A percentile compares a stretch with the other conserved stretches of the same genome.
phyloP scores from a whole-genome alignment of 2,329 filamentous ascomycete species.

The Diaporthe destruens region DNA sequence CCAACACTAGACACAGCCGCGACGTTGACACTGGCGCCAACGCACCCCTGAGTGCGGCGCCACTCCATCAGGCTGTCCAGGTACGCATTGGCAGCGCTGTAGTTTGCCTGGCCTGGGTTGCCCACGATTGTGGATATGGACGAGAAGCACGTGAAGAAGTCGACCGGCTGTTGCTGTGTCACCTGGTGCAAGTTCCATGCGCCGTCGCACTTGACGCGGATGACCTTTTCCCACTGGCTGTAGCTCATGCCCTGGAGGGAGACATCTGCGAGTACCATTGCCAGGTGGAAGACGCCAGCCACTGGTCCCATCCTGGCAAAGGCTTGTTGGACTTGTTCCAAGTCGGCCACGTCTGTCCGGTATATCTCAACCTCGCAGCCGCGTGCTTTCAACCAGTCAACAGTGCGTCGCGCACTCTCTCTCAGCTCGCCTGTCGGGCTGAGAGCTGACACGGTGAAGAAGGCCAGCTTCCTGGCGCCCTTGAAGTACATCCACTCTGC shows the following conservation, averaged over 20 bases:
- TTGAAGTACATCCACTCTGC: constrained; percentile 33
- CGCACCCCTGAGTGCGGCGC: constrained; percentile 3
- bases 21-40: constrained; percentile 19
- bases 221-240: constrained; percentile 17
- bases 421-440: constrained; percentile 3
- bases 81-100: constrained; percentile 57
- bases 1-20: constrained; percentile 26
- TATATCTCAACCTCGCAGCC: constrained; percentile 16
- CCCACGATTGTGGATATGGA: constrained; percentile 47
- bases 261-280: constrained; percentile 35
- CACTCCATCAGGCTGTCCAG: constrained; percentile 49
- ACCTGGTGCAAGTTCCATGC: constrained; percentile 27
- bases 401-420: not conserved
- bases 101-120: constrained; percentile 55
- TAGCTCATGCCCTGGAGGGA: constrained; percentile 17
- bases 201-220: constrained; percentile 16
- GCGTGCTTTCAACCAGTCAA: constrained; percentile 4
- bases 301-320: constrained; percentile 22
- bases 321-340: not conserved
- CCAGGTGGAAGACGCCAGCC: constrained; percentile 28
- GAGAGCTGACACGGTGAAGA: constrained; percentile 30
- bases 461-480: constrained; percentile 2
- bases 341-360: constrained; percentile 17
- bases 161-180: constrained; percentile 39
- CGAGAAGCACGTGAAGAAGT: constrained; percentile 51